A percentile compares a stretch with the other conserved stretches of the same genome.
Conservation (phyloP, 495 filamentous ascomycete genomes). For the Penicillium silybi region DNA sequence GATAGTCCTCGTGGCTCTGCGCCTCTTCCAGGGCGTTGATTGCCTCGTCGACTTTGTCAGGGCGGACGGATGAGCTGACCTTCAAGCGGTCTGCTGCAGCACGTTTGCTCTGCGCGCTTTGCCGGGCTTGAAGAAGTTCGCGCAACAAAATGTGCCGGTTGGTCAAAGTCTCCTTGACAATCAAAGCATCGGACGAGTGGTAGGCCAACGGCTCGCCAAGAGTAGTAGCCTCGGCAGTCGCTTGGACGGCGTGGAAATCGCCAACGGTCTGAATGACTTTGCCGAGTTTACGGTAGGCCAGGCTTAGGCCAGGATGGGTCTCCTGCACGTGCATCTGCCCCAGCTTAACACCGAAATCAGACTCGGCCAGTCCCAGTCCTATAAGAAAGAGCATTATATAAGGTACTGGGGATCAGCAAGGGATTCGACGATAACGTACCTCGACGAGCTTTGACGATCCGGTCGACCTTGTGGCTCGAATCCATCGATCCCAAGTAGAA, state of each 20-base stretch:
- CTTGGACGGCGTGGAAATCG: constrained; percentile 96
- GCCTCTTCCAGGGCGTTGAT: constrained; percentile 87
- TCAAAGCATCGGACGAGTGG: constrained; percentile 93
- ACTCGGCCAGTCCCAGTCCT: constrained; percentile 90
- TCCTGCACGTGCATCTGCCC: constrained; percentile 83
- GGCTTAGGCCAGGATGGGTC: constrained; percentile 77
- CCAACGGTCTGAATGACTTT: constrained; percentile 88
- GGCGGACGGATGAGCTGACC: constrained; percentile 71
- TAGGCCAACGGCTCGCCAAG: constrained; percentile 92
- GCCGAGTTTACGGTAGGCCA: constrained; percentile 92
- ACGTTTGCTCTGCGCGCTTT: constrained; percentile 70
- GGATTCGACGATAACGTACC: constrained; percentile 51
- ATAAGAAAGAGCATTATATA: constrained; percentile 10
- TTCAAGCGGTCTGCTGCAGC: constrained; percentile 86
- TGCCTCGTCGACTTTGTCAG: constrained; percentile 95
- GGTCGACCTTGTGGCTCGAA: constrained; percentile 89
- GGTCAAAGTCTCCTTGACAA: constrained; percentile 97
- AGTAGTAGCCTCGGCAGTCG: constrained; percentile 92
- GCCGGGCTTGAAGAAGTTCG: constrained; percentile 84
- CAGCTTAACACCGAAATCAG: constrained; percentile 88
- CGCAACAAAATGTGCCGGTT: constrained; percentile 98
- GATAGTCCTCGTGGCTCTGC: constrained; percentile 67
- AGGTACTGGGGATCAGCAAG: neutral
- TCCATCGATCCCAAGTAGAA: constrained; percentile 98
- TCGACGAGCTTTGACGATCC: constrained; percentile 85